Conservation (phyloP, 2,329 filamentous ascomycete genomes). For the Pyrenophora seminiperda region DNA sequence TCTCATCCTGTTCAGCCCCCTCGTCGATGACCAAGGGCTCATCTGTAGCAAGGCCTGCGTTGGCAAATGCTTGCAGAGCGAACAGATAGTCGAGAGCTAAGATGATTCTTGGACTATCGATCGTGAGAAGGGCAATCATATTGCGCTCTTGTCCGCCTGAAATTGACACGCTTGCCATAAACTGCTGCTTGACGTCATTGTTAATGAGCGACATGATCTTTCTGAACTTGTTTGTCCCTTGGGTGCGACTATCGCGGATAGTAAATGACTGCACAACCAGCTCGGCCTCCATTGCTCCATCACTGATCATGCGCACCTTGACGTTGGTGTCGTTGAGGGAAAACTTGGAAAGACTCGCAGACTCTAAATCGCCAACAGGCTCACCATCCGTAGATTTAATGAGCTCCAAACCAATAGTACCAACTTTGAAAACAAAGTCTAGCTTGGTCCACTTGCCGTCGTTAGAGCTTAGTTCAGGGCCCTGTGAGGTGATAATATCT, state of each 20-base stretch:
- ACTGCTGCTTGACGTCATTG: conserved; percentile 87
- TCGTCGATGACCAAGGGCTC: conserved; percentile 67
- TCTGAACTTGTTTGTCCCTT: conserved; percentile 91
- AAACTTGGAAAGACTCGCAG: conserved; percentile 88
- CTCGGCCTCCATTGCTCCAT: conserved; percentile 89
- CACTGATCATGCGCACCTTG: conserved; percentile 90
- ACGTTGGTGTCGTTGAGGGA: conserved; percentile 90
- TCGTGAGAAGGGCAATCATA: conserved; percentile 86
- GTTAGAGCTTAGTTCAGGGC: conserved; percentile 71
- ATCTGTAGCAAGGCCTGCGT: conserved; percentile 65
- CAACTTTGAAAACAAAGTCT: conserved; percentile 87
- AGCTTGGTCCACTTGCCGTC: conserved; percentile 87
- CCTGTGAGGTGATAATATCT: conserved; percentile 55
- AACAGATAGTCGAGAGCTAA: conserved; percentile 96
- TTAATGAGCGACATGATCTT: conserved; percentile 98
- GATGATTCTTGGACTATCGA: conserved; percentile 93
- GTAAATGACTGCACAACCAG: conserved; percentile 93
- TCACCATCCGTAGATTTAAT: conserved; percentile 75
- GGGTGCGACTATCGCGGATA: conserved; percentile 86
- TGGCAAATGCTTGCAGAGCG: conserved; percentile 82
- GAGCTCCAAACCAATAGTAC: conserved; percentile 85
- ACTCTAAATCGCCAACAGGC: conserved; percentile 77
- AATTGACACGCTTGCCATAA: conserved; percentile 97
- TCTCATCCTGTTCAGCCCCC: conserved; percentile 56
- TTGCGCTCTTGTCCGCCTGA: conserved; percentile 80